Percentiles rank a stretch among this genome's conserved stretches.
phyloP scores from a whole-genome alignment of 106 monocot genomes.

The Alisma plantagoaquatica region DNA sequence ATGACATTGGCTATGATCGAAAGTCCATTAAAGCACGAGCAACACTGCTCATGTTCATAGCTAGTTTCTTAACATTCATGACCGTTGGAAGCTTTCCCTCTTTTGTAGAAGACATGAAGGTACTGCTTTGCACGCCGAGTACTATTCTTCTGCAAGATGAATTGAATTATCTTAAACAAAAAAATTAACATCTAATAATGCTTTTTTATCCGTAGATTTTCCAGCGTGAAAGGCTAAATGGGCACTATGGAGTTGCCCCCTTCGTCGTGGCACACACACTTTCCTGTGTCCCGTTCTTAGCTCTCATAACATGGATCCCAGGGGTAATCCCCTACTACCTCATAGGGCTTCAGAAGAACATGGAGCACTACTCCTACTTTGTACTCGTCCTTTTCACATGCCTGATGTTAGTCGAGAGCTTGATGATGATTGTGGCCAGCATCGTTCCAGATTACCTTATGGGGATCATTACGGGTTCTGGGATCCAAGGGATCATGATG shows the following conservation, averaged over 20 bases:
- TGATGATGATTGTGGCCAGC: slow-evolving; percentile 87
- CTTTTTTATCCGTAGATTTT: slow-evolving; percentile 35
- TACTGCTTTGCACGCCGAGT: not conserved
- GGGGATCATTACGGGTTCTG: slow-evolving; percentile 73
- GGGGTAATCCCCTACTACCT: slow-evolving; percentile 68
- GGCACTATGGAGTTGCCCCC: slow-evolving; percentile 57
- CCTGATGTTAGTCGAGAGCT: slow-evolving; percentile 61
- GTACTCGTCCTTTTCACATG: slow-evolving; percentile 43
- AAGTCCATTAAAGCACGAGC: slow-evolving; percentile 74
- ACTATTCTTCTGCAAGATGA: no score
- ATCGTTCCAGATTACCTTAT: slow-evolving; percentile 68
- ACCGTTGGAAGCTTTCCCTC: slow-evolving; percentile 81
- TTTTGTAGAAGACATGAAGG: slow-evolving; percentile 93
- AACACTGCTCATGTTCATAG: slow-evolving; percentile 57
- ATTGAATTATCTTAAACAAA: not conserved
- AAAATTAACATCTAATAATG: not conserved
- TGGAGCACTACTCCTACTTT: slow-evolving; percentile 51
- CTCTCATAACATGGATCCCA: slow-evolving; percentile 43
- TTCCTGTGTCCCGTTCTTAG: slow-evolving; percentile 50
- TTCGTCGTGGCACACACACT: slow-evolving; percentile 63
- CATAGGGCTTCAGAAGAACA: slow-evolving; percentile 41
- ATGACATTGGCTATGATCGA: slow-evolving; percentile 6
- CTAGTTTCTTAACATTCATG: slow-evolving; percentile 81
- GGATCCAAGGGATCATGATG: slow-evolving; percentile 82
- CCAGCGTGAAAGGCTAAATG: slow-evolving; percentile 58